A percentile compares a stretch with the other conserved stretches of the same genome.
phyloP scores from a whole-genome alignment of 2,329 filamentous ascomycete genomes.

The Alternaria brassicicola region DNA sequence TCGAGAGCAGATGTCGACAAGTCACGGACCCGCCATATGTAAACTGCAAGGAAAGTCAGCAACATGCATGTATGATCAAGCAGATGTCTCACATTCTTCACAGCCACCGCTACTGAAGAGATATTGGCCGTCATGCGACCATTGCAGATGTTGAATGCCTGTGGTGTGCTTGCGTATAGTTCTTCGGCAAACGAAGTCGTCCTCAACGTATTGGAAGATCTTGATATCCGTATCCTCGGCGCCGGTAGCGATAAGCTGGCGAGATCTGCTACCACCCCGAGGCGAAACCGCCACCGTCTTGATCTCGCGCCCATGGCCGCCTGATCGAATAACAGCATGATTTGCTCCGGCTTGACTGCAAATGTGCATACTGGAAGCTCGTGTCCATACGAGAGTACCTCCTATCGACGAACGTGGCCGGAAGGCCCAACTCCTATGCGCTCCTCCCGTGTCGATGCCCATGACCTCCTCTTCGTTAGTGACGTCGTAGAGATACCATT shows the following conservation, averaged over 20 bases:
- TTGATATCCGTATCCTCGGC: slow-evolving; percentile 77
- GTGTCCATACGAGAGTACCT: slow-evolving; percentile 74
- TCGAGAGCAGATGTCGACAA: slow-evolving; percentile 57
- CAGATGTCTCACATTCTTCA: slow-evolving; percentile 64
- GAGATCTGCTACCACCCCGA: background rate
- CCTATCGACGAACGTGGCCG: slow-evolving; percentile 35
- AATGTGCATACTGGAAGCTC: slow-evolving; percentile 63
- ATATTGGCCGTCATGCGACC: slow-evolving; percentile 69
- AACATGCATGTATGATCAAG: background rate
- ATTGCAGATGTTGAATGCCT: slow-evolving; percentile 80
- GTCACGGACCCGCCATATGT: slow-evolving; percentile 73
- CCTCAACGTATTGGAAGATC: slow-evolving; percentile 63
- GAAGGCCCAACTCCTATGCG: slow-evolving; percentile 77
- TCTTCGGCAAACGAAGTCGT: slow-evolving; percentile 59
- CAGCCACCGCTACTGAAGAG: slow-evolving; percentile 86
- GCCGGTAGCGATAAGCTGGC: slow-evolving; percentile 66
- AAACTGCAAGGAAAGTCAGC: slow-evolving; percentile 59
- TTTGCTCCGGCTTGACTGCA: slow-evolving; percentile 47
- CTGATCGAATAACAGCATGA: slow-evolving; percentile 63
- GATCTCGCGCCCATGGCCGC: slow-evolving; percentile 87
- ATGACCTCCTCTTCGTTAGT: slow-evolving; percentile 71
- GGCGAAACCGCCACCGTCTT: slow-evolving; percentile 63
- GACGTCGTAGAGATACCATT: slow-evolving; percentile 84
- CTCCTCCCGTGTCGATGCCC: slow-evolving; percentile 80
- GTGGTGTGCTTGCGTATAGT: slow-evolving; percentile 79